A percentile compares a stretch with the other conserved stretches of the same genome.
Conservation (phyloP, 1,284 basidiomycete species). For the Stygiomarasmius scandens region DNA sequence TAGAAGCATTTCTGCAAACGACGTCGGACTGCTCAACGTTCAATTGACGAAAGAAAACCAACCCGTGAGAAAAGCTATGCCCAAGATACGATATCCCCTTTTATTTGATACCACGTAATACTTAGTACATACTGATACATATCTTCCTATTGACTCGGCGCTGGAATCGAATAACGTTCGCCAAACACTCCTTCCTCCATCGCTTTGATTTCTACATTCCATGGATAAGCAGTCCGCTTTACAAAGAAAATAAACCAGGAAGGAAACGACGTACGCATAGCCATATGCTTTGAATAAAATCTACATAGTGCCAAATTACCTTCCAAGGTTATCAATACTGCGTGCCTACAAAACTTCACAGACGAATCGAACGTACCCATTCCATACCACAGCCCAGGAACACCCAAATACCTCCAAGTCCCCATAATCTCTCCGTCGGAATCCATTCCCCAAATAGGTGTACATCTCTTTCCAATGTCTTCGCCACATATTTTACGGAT, state of each 20-base stretch:
- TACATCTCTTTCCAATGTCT: slow-evolving; percentile 42
- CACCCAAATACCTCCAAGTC: slow-evolving; percentile 51
- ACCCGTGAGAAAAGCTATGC: too few relatives aligned
- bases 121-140: too few relatives aligned
- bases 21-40: too few relatives aligned
- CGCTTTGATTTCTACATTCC: slow-evolving; percentile 55
- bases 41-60: too few relatives aligned
- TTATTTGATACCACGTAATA: too few relatives aligned
- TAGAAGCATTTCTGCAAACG: too few relatives aligned
- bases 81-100: too few relatives aligned
- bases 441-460: slow-evolving; percentile 58
- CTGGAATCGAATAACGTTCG: slow-evolving; percentile 6
- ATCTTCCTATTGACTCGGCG: not conserved
- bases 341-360: too few relatives aligned
- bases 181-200: slow-evolving; percentile 56
- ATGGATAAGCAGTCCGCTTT: not conserved
- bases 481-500: slow-evolving; percentile 43
- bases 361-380: slow-evolving; percentile 41
- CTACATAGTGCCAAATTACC: slow-evolving; percentile 57
- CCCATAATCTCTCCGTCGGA: slow-evolving; percentile 59
- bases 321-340: slow-evolving; percentile 12
- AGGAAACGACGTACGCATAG: slow-evolving; percentile 49
- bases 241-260: not conserved
- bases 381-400: slow-evolving; percentile 59
- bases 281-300: slow-evolving; percentile 60